Conservation (phyloP, 169 alveolate species). For the Plasmodium inui region DNA sequence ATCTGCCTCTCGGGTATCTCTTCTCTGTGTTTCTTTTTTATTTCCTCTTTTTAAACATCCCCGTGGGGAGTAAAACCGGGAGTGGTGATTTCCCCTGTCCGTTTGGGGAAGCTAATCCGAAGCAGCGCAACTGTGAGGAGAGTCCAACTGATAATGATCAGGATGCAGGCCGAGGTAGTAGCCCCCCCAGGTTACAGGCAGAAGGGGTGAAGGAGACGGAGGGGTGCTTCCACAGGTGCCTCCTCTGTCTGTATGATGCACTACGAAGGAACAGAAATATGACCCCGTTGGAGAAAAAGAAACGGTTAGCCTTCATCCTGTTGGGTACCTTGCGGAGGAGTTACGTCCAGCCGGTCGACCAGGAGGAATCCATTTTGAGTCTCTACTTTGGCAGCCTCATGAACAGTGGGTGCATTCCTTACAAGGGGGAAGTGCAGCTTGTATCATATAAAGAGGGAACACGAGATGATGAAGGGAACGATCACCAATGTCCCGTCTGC, state of each 20-base stretch:
- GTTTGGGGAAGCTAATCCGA: background rate
- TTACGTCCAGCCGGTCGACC: background rate
- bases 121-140: background rate
- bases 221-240: background rate
- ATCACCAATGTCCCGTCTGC: background rate
- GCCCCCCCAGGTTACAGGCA: background rate
- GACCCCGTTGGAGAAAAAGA: background rate
- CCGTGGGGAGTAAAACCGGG: background rate
- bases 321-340: background rate
- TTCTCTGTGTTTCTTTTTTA: slow-evolving; percentile 46
- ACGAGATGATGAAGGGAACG: background rate
- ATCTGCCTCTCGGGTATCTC: slow-evolving; percentile 24
- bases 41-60: slow-evolving; percentile 38
- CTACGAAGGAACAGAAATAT: background rate
- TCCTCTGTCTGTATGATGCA: background rate
- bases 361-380: background rate
- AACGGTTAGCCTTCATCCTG: background rate
- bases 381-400: background rate
- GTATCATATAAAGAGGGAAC: background rate
- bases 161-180: background rate
- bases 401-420: background rate
- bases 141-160: background rate
- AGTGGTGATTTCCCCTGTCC: background rate
- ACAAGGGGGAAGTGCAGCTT: background rate
- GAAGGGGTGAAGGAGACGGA: background rate